A percentile compares a stretch with the other conserved stretches of the same genome.
These are phyloP conservation scores for Penicillium riverlandense DNA, from an alignment of 495 filamentous ascomycete species.

Conservation along the genomic window DNA sequence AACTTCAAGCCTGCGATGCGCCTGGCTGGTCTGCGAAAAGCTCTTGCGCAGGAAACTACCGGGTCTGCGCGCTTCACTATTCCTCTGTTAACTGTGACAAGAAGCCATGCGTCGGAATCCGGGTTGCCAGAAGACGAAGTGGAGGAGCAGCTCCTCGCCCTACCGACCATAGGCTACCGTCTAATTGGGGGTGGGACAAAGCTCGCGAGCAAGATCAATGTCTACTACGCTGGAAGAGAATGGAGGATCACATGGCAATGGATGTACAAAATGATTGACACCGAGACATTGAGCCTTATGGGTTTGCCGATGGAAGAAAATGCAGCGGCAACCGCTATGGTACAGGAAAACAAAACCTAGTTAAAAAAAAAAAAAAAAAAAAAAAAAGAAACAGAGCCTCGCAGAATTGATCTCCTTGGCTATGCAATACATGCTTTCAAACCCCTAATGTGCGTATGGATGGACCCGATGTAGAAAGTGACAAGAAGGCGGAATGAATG, in stretches of 20 bases:
- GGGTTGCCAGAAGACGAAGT: background rate
- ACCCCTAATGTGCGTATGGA: conserved; percentile 9
- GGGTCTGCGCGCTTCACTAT: conserved; percentile 30
- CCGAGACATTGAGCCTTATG: conserved; percentile 28
- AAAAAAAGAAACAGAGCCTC: too few species aligned
- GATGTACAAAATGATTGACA: conserved; percentile 39
- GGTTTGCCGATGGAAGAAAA: conserved; percentile 14
- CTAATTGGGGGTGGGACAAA: conserved; percentile 3
- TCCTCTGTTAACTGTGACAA: conserved; percentile 21
- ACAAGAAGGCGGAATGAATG: conserved; percentile 16
- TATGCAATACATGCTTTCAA: conserved; percentile 14
- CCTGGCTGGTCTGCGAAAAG: background rate
- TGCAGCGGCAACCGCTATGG: conserved; percentile 16
- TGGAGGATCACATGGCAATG: conserved; percentile 33
- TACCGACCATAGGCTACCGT: conserved; percentile 23
- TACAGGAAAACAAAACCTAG: conserved; percentile 17
- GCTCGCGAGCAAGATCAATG: conserved; percentile 3
- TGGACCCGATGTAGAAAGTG: conserved; percentile 4
- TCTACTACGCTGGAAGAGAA: conserved; percentile 3
- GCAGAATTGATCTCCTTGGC: conserved; percentile 17
- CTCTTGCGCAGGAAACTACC: conserved; percentile 18
- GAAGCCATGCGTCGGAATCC: background rate
- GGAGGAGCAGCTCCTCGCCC: conserved; percentile 14
- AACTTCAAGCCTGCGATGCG: background rate
- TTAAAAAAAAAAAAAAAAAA: too few species aligned